Evolutionary conservation across 2,329 filamentous ascomycete species (phyloP).

Genomic region (Pseudogymnoascus verrucosus): DNA sequence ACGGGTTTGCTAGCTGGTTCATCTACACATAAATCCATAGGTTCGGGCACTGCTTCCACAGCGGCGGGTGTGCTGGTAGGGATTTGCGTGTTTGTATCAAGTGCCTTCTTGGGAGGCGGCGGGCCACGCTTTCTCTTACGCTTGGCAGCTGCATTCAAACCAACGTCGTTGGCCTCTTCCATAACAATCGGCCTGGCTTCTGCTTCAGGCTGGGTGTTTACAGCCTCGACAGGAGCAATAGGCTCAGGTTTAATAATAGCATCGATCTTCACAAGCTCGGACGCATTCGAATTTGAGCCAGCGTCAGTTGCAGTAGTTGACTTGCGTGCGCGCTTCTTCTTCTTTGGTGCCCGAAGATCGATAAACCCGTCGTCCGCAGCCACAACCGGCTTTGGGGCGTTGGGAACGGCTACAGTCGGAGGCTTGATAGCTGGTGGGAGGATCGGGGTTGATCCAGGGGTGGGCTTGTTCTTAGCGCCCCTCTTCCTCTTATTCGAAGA

Average conservation of each 20-base stretch:
- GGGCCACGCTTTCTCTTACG: conserved; percentile 1
- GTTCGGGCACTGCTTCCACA: neutral
- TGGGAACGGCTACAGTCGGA: neutral
- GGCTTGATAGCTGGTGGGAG: neutral
- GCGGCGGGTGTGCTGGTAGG: neutral
- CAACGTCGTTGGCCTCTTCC: neutral
- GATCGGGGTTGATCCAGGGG: neutral
- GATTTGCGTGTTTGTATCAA: neutral
- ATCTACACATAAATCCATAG: neutral
- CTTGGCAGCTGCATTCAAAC: neutral
- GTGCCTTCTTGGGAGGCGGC: neutral
- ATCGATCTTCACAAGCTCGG: neutral
- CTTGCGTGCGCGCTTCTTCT: conserved; percentile 7
- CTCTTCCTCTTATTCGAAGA: neutral
- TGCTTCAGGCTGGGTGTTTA: neutral
- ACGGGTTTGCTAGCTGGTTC: neutral
- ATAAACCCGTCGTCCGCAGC: neutral
- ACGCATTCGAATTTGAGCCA: neutral
- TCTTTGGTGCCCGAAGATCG: conserved; percentile 3
- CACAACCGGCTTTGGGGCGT: neutral
- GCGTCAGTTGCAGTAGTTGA: neutral
- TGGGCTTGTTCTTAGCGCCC: neutral
- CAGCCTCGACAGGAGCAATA: neutral
- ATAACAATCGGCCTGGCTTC: neutral
- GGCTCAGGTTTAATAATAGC: neutral